phyloP scores from a whole-genome alignment of 768 basidiomycete species.

The Mycena crocata region DNA sequence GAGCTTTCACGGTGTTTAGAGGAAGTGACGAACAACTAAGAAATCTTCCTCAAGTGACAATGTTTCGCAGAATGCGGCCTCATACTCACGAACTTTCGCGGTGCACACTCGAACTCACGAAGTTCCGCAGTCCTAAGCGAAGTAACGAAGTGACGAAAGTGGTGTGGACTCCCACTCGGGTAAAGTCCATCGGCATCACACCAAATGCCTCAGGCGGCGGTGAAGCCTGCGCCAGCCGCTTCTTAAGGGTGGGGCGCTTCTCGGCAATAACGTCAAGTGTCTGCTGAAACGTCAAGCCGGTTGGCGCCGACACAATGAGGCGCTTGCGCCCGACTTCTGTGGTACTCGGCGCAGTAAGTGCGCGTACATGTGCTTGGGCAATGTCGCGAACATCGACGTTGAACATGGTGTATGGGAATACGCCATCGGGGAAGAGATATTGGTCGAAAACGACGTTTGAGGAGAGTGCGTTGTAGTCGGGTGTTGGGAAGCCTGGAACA shows the following conservation, averaged over 20 bases:
- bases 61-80: too few species aligned
- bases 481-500: conserved; percentile 33
- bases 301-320: conserved; percentile 43
- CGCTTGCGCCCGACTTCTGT: conserved; percentile 47
- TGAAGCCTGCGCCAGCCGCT: conserved; percentile 41
- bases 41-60: too few species aligned
- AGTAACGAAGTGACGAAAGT: too few species aligned
- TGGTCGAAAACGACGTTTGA: conserved; percentile 46
- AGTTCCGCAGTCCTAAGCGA: too few species aligned
- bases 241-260: conserved; percentile 45
- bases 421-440: conserved; percentile 41
- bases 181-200: conserved; percentile 42
- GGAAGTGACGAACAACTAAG: too few species aligned
- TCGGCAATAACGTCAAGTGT: conserved; percentile 38
- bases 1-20: too few species aligned
- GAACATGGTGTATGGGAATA: conserved; percentile 35
- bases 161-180: too few species aligned
- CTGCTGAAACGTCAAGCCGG: conserved; percentile 37
- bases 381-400: conserved; percentile 52
- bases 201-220: conserved; percentile 32
- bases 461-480: conserved; percentile 35
- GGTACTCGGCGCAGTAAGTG: conserved; percentile 40
- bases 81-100: too few species aligned
- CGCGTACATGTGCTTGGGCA: conserved; percentile 49
- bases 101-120: too few species aligned